Base-by-base conservation (phyloP, 2,329 filamentous ascomycete species). In the Hirsutella rhossiliensis region DNA sequence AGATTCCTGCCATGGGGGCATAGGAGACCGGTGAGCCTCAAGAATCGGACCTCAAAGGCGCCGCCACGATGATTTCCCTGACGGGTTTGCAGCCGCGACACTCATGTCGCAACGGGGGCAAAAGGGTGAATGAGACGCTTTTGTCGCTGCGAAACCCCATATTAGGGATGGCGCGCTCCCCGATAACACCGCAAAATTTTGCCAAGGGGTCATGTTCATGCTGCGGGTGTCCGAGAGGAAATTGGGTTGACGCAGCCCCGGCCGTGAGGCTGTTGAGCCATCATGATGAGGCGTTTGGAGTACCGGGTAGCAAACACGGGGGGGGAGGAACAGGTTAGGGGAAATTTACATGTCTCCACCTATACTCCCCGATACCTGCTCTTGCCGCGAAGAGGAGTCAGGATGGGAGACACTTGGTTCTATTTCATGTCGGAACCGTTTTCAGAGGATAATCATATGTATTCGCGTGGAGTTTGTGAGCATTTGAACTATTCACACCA, bases 1-100 rank as follows among this genome's bases (percentile, higher is more conserved):
- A 80, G 54, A 62, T 74, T 38, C 62, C 70, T 20, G 66, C 70
- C 47, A 67, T 65, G 55, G 60, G 61, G 41, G 61, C 57, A 45
- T 65, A 63, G 54, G 52, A 49, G 47, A 37, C 51, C 32, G 15
- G 34, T 15, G 5, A 37, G 2, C 6, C 11, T 13, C 34, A 5
- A n/a, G 5, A 11, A 17, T 17, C 5, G 5, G 15, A 37, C 3
- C 18, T n/a, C 3, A 9, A 7, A 9, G 9, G 23, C 23, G 23
- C 23, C 23, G 23, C 23, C 23, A 27, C 23, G 6, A 2, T 27
- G 23, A 5, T 27, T 9, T 5, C 9, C 9, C 2, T 5, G 23
- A 7, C 23, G 23, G 23, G 23, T 7, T n/a, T 27, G 23, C 23
- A 27, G 23, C 23, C 9, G 23, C 23, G 5, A 9, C 3, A 6